Evolutionary conservation across 305 asterid genomes (phyloP).

Genomic region (Coffea humblotiana): DNA sequence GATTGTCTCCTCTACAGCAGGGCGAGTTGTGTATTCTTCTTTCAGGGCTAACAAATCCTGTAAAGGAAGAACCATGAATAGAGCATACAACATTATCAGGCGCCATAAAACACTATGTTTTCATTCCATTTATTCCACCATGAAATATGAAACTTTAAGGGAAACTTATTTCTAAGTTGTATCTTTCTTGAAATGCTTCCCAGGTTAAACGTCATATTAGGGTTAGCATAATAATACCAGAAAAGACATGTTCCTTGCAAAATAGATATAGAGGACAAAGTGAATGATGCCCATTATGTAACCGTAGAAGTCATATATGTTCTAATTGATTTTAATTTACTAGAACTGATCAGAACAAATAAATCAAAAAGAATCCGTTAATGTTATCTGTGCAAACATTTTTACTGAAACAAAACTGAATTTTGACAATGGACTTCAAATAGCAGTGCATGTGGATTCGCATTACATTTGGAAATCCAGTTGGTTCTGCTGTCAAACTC

Average conservation of each 20-base stretch:
- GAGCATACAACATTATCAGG: neutral
- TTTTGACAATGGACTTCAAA: neutral
- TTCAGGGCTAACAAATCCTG: constrained; percentile 92
- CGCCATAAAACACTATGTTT: neutral
- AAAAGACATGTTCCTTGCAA: neutral
- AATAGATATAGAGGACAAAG: neutral
- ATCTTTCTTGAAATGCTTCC: neutral
- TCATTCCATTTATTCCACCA: neutral
- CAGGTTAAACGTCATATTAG: neutral
- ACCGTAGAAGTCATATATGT: neutral
- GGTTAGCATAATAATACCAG: neutral
- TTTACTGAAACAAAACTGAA: neutral
- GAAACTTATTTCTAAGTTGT: neutral
- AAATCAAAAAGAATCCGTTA: neutral
- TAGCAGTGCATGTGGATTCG: neutral
- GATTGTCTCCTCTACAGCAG: constrained; percentile 91
- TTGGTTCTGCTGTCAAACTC: neutral
- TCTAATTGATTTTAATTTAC: neutral
- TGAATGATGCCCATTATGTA: neutral
- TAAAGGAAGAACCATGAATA: constrained; percentile 3
- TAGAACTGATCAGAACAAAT: neutral
- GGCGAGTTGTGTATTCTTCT: constrained; percentile 80
- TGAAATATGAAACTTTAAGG: neutral
- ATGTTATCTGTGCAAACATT: neutral
- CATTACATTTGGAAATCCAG: neutral